These are phyloP conservation scores for Cutaneotrichosporon sp. DNA, from an alignment of 1,284 basidiomycete species.

Conservation along the genomic window DNA sequence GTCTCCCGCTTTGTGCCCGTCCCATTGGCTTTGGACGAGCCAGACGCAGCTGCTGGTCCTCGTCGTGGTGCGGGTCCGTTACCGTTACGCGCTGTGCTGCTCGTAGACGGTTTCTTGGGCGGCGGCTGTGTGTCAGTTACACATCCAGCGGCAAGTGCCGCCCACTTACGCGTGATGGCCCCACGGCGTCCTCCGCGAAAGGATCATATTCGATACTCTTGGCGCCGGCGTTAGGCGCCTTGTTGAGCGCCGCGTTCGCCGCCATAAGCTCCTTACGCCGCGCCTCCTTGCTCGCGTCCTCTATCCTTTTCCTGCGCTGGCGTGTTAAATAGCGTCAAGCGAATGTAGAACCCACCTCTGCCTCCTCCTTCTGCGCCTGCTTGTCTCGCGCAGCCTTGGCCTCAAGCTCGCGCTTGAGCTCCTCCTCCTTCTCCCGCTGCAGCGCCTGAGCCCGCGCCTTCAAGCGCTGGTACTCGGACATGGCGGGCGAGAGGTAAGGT, in stretches of 20 bases:
- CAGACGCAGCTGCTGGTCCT: background rate
- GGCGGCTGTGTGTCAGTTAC: slow-evolving; percentile 1
- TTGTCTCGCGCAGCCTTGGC: slow-evolving; percentile 35
- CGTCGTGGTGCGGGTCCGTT: background rate
- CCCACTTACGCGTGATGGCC: slow-evolving; percentile 15
- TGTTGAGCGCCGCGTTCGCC: slow-evolving; percentile 33
- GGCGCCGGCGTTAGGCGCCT: slow-evolving; percentile 5
- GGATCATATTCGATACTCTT: slow-evolving; percentile 30
- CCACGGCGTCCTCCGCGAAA: slow-evolving; percentile 37
- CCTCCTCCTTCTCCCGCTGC: slow-evolving; percentile 37
- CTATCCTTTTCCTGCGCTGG: slow-evolving; percentile 31
- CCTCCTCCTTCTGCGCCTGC: slow-evolving; percentile 34
- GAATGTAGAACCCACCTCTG: slow-evolving; percentile 28
- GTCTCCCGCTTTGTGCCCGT: background rate
- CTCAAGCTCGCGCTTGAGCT: slow-evolving; percentile 31
- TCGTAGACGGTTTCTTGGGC: background rate
- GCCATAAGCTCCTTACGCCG: slow-evolving; percentile 33
- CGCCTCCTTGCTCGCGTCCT: slow-evolving; percentile 34
- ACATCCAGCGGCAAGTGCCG: background rate
- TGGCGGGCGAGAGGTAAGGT: slow-evolving; percentile 4
- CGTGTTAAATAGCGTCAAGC: background rate
- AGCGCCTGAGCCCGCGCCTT: slow-evolving; percentile 36
- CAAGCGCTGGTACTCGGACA: slow-evolving; percentile 33
- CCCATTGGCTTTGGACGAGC: background rate
- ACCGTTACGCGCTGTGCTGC: background rate